Evolutionary conservation across 2,329 filamentous ascomycete genomes (phyloP).

Genomic region (Cercospora beticola): DNA sequence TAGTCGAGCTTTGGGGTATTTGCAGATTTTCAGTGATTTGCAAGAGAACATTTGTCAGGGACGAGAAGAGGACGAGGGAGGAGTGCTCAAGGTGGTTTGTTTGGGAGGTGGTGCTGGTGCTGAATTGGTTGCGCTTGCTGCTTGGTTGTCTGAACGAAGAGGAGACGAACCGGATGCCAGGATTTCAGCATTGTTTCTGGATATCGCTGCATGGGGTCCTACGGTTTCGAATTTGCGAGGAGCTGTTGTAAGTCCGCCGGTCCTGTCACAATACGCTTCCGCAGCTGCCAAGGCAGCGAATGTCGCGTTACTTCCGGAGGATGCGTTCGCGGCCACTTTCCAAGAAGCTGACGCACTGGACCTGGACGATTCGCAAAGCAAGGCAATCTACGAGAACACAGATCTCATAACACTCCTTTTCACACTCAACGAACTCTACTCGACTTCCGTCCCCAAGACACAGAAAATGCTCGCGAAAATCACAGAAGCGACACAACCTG

Average conservation of each 20-base stretch:
- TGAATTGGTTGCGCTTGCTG: constrained; percentile 65
- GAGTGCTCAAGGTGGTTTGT: constrained; percentile 51
- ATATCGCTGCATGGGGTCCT: constrained; percentile 74
- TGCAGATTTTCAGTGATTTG: constrained; percentile 54
- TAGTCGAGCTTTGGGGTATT: constrained; percentile 77
- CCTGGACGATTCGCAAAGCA: constrained; percentile 40
- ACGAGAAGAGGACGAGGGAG: not conserved
- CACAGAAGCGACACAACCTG: constrained; percentile 57
- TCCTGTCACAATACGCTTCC: constrained; percentile 51
- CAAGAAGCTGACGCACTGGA: constrained; percentile 54
- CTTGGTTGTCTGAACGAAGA: constrained; percentile 41
- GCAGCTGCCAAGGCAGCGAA: constrained; percentile 46
- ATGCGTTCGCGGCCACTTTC: constrained; percentile 44
- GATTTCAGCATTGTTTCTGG: constrained; percentile 62
- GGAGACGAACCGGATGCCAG: not conserved
- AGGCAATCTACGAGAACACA: constrained; percentile 33
- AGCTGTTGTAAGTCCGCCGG: constrained; percentile 54
- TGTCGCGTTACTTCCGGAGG: constrained; percentile 37
- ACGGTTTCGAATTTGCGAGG: constrained; percentile 61
- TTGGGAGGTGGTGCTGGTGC: constrained; percentile 66
- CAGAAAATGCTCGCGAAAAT: constrained; percentile 73
- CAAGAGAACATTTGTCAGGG: constrained; percentile 22
- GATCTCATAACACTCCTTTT: constrained; percentile 79
- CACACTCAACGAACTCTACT: constrained; percentile 93
- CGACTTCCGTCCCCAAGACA: constrained; percentile 69